Conservation (phyloP, 2,329 filamentous ascomycete genomes). For the Alternaria gaisen region DNA sequence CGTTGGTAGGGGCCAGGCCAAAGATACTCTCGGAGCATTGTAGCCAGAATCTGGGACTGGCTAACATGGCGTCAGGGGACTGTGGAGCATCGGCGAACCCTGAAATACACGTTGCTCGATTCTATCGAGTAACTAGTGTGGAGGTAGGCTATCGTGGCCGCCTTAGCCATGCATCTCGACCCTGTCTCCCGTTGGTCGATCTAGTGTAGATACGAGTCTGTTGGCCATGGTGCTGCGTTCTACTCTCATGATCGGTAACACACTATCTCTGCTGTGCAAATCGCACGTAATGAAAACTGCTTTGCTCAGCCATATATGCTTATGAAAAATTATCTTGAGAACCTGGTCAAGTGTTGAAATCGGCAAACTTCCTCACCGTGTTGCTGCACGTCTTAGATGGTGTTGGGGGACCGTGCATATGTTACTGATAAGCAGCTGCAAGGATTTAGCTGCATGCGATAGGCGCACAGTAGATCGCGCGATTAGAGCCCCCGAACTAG, state of each 20-base stretch:
- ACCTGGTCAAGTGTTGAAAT: not conserved
- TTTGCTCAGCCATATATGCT: not conserved
- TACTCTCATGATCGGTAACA: not conserved
- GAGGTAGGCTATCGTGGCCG: conserved; percentile 40
- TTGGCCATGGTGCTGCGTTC: not conserved
- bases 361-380: conserved; percentile 3
- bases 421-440: conserved; percentile 36
- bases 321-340: not conserved
- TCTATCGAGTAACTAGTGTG: conserved; percentile 29
- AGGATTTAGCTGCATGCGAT: conserved; percentile 19
- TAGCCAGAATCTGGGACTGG: conserved; percentile 24
- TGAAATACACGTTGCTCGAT: conserved; percentile 46
- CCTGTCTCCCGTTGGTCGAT: conserved; percentile 24
- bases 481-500: conserved; percentile 38
- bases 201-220: conserved; percentile 18
- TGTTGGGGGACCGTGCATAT: conserved; percentile 21
- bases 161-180: conserved; percentile 29
- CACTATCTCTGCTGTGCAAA: not conserved
- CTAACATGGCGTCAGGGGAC: conserved; percentile 30
- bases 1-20: conserved; percentile 25
- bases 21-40: conserved; percentile 19
- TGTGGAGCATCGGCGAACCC: conserved; percentile 26
- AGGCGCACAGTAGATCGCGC: conserved; percentile 29
- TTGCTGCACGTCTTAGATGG: conserved; percentile 6
- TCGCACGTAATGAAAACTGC: not conserved